phyloP scores from a whole-genome alignment of 83 land plant species.

The Larix sibirica region DNA sequence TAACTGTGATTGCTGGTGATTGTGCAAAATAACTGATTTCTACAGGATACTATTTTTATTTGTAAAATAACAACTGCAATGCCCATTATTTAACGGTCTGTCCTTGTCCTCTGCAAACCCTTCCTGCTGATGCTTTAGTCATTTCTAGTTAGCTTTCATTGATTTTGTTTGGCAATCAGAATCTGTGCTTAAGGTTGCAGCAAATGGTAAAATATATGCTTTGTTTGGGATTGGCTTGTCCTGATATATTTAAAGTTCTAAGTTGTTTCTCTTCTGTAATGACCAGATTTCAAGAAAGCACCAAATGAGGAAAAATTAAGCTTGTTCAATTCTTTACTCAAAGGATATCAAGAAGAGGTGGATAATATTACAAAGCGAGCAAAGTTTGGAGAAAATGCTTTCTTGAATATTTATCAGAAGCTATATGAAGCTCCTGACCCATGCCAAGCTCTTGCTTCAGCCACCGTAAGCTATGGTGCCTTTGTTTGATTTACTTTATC shows the following conservation, averaged over 20 bases:
- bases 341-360: slow-evolving; percentile 98
- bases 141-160: neutral
- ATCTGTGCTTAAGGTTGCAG: neutral
- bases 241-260: neutral
- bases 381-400: slow-evolving; percentile 98
- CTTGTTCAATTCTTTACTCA: slow-evolving; percentile 80
- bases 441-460: slow-evolving; percentile 85
- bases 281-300: slow-evolving; percentile 93
- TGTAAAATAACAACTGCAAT: neutral
- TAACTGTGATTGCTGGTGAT: neutral
- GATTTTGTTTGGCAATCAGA: neutral
- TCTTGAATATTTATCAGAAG: slow-evolving; percentile 94
- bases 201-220: neutral
- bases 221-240: neutral
- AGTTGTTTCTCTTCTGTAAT: slow-evolving; percentile 4
- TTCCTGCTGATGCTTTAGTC: neutral
- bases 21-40: neutral
- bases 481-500: neutral
- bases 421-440: slow-evolving; percentile 99
- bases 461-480: slow-evolving; percentile 54
- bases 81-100: neutral
- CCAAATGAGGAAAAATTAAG: slow-evolving; percentile 84
- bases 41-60: neutral
- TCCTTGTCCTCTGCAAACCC: neutral
- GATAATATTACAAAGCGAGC: slow-evolving; percentile 99